Percentiles rank a stretch among this genome's conserved stretches.
Conservation (phyloP, 306 rosid species). For the Benincasa hispida region DNA sequence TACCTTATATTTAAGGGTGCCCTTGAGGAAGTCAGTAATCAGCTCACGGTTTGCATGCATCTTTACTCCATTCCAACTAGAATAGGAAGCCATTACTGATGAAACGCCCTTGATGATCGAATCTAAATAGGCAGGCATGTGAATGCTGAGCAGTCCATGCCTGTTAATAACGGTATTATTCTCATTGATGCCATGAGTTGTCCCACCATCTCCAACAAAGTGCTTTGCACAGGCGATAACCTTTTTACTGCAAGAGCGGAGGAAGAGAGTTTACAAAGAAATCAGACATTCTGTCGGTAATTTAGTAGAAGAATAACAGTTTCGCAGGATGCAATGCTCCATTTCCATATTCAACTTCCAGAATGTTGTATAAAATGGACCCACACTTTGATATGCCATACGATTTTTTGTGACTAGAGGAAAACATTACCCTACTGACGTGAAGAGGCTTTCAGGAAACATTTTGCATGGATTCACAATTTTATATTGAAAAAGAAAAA, state of each 20-base stretch:
- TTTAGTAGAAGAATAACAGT: not conserved
- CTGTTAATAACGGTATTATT: slow-evolving; percentile 50
- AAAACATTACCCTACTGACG: not conserved
- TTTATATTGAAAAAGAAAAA: not conserved
- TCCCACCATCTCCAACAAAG: slow-evolving; percentile 97
- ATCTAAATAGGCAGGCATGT: slow-evolving; percentile 90
- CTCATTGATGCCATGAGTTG: slow-evolving; percentile 69
- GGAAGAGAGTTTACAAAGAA: not conserved
- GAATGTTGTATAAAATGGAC: not conserved
- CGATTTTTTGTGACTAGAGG: not conserved
- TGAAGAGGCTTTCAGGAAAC: not conserved
- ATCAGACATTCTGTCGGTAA: not conserved
- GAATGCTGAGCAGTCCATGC: slow-evolving; percentile 74
- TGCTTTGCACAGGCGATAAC: slow-evolving; percentile 98
- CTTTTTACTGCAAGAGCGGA: slow-evolving; percentile 53
- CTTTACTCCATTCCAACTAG: slow-evolving; percentile 91
- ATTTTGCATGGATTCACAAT: not conserved
- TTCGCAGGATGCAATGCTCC: not conserved
- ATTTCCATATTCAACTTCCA: not conserved
- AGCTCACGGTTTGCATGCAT: slow-evolving; percentile 84
- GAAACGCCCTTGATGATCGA: slow-evolving; percentile 80
- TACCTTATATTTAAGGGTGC: slow-evolving; percentile 82
- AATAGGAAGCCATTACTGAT: slow-evolving; percentile 78
- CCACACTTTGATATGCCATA: not conserved
- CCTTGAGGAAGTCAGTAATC: slow-evolving; percentile 58